Percentiles rank a stretch among this genome's conserved stretches.
Conservation (phyloP, 2,329 filamentous ascomycete genomes). For the Sphaceloma murrayae region DNA sequence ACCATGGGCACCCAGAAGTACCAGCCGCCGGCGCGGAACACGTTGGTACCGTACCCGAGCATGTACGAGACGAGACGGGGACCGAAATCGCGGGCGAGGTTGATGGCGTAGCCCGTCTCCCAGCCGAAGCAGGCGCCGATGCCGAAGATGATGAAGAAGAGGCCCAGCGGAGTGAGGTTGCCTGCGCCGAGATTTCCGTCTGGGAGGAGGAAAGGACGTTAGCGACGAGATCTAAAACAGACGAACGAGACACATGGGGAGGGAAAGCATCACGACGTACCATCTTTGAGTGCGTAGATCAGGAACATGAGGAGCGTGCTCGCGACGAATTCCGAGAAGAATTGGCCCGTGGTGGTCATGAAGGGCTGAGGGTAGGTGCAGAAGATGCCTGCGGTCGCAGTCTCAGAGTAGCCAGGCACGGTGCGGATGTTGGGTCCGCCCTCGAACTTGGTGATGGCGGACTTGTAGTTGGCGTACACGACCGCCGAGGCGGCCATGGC, state of each 20-base stretch:
- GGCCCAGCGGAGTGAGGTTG: constrained; percentile 46
- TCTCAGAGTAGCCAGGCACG: constrained; percentile 45
- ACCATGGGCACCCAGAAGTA: constrained; percentile 51
- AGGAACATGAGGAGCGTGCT: constrained; percentile 58
- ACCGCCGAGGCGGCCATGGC: constrained; percentile 49
- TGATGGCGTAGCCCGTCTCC: constrained; percentile 60
- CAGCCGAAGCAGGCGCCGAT: constrained; percentile 59
- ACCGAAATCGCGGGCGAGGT: constrained; percentile 61
- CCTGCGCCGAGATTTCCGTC: constrained; percentile 26
- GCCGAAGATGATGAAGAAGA: constrained; percentile 60
- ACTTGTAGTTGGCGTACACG: constrained; percentile 41
- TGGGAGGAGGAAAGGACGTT: constrained; percentile 26
- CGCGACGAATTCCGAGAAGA: constrained; percentile 62
- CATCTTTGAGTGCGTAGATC: constrained; percentile 57
- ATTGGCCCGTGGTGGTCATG: constrained; percentile 55
- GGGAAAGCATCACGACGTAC: constrained; percentile 26
- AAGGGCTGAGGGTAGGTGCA: constrained; percentile 58
- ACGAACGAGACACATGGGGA: neutral
- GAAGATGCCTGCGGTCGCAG: constrained; percentile 56
- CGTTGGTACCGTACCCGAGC: constrained; percentile 51
- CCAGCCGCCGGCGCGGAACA: constrained; percentile 54
- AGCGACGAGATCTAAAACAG: too few species aligned
- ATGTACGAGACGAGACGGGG: constrained; percentile 58
- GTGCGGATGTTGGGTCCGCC: constrained; percentile 51
- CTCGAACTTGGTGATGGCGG: constrained; percentile 55